Evolutionary conservation across 2,329 filamentous ascomycete species (phyloP).

Genomic region (Colletotrichum costaricense): DNA sequence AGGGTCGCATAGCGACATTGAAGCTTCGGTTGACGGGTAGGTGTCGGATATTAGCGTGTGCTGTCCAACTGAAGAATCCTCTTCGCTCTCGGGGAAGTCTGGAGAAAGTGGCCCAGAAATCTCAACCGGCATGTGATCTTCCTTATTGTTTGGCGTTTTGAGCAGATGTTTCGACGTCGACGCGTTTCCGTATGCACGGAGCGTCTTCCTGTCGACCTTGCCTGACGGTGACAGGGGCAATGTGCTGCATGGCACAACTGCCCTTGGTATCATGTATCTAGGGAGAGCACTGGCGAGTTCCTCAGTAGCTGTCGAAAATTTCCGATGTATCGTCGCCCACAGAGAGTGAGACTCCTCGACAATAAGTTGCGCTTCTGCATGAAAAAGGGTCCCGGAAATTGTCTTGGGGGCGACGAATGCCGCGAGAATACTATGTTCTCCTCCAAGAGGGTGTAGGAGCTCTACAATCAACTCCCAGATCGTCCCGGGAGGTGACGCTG

Average conservation of each 20-base stretch:
- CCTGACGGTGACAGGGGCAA: constrained; percentile 15
- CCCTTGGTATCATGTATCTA: constrained; percentile 30
- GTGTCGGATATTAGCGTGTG: background rate
- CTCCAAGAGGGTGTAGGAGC: background rate
- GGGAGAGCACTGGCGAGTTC: background rate
- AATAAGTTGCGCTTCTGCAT: background rate
- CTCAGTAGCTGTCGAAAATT: background rate
- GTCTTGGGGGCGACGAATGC: background rate
- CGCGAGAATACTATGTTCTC: background rate
- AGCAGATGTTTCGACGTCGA: background rate
- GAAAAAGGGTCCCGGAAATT: rapidly evolving
- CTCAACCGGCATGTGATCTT: background rate
- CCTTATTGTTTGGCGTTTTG: background rate
- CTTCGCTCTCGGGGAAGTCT: background rate
- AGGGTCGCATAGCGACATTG: background rate
- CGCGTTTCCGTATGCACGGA: constrained; percentile 4
- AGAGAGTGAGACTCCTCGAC: background rate
- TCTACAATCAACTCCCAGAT: constrained; percentile 16
- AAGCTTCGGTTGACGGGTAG: background rate
- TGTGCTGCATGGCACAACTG: constrained; percentile 1
- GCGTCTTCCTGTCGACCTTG: constrained; percentile 19
- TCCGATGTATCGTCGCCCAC: background rate
- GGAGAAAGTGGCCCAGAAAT: background rate
- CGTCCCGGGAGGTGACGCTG: background rate
- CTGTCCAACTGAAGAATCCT: constrained; percentile 5